Conservation (phyloP, 805 yeast genomes). For the Hanseniaspora valbyensis region DNA sequence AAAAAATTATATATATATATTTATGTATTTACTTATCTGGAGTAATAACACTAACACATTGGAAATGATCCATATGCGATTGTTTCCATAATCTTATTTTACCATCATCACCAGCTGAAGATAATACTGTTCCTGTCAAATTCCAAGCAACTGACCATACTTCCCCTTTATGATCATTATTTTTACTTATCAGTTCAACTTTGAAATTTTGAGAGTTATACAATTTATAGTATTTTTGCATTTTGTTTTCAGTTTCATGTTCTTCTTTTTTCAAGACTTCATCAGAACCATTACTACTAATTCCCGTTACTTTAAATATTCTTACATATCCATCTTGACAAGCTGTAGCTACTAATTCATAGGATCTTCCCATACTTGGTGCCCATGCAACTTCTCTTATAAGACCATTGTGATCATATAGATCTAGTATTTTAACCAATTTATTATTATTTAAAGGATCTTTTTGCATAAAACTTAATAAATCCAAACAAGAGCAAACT, state of each 20-base stretch:
- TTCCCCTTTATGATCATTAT: conserved; percentile 71
- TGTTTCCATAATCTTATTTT: conserved; percentile 86
- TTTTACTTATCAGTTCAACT: conserved; percentile 53
- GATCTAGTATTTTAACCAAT: conserved; percentile 45
- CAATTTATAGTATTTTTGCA: conserved; percentile 14
- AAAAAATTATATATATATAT: neutral
- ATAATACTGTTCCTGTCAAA: conserved; percentile 78
- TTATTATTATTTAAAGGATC: conserved; percentile 36
- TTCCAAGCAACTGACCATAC: conserved; percentile 98
- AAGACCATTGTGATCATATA: conserved; percentile 77
- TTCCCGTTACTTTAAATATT: conserved; percentile 50
- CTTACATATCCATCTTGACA: conserved; percentile 90
- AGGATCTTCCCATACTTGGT: conserved; percentile 84
- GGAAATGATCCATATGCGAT: conserved; percentile 72
- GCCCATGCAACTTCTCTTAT: conserved; percentile 93
- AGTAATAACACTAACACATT: conserved; percentile 76
- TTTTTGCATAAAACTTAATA: conserved; percentile 63
- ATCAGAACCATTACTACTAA: conserved; percentile 2
- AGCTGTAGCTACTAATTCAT: conserved; percentile 84
- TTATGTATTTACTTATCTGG: conserved; percentile 35
- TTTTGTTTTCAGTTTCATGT: conserved; percentile 12
- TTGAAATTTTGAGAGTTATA: conserved; percentile 23
- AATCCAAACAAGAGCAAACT: conserved; percentile 76
- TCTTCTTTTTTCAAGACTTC: conserved; percentile 4
- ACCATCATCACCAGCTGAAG: conserved; percentile 95